Conservation (phyloP, 257 asterid species). For the Solanum raphanifolium region DNA sequence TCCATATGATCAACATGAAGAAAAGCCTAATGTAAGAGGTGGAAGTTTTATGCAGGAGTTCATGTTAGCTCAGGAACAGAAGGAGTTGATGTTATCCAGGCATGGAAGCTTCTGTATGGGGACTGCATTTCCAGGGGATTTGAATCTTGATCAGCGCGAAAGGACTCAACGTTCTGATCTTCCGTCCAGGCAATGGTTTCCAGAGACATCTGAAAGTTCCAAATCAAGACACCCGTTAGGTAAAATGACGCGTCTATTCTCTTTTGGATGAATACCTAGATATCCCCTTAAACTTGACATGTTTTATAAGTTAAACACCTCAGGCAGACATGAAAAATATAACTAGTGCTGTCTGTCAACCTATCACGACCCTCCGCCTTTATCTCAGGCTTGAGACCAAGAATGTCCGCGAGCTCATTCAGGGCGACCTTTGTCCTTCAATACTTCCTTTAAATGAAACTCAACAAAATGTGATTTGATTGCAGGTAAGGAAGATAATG, state of each 20-base stretch:
- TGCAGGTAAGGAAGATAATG: slow-evolving; percentile 25
- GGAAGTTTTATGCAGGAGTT: slow-evolving; percentile 73
- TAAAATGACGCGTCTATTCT: slow-evolving; percentile 1
- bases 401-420: neutral
- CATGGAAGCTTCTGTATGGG: slow-evolving; percentile 60
- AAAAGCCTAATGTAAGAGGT: slow-evolving; percentile 70
- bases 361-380: neutral
- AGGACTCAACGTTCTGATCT: slow-evolving; percentile 5
- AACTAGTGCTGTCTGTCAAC: neutral
- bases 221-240: slow-evolving; percentile 21
- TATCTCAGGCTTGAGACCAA: neutral
- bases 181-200: slow-evolving; percentile 9
- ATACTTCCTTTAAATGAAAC: neutral
- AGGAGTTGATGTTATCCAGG: slow-evolving; percentile 42
- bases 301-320: neutral
- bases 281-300: neutral
- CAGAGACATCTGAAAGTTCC: slow-evolving; percentile 3
- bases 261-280: neutral
- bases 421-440: neutral
- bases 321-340: neutral
- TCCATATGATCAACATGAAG: slow-evolving; percentile 91
- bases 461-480: neutral
- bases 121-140: slow-evolving; percentile 14
- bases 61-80: slow-evolving; percentile 17
- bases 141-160: slow-evolving; percentile 8